phyloP scores from a whole-genome alignment of 169 alveolate species.

The Eimeria falciformis region DNA sequence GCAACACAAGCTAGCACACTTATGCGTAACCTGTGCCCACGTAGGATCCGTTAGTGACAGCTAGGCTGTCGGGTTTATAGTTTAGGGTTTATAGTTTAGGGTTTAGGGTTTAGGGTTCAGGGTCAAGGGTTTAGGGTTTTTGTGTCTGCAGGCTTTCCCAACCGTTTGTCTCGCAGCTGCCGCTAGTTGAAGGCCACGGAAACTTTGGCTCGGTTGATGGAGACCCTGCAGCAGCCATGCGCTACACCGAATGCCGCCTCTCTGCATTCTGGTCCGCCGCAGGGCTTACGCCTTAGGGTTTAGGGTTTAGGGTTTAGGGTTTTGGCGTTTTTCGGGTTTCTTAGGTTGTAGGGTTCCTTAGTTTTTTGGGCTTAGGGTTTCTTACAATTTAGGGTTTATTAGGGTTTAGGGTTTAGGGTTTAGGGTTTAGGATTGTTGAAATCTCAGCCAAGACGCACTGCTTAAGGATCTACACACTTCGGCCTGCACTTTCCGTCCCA shows the following conservation, averaged over 20 bases:
- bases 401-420: too few species aligned
- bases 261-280: constrained; percentile 40
- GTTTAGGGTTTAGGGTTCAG: constrained; percentile 13
- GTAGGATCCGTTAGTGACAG: too few species aligned
- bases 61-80: too few species aligned
- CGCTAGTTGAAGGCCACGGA: constrained; percentile 90
- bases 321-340: too few species aligned
- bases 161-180: constrained; percentile 83
- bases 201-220: constrained; percentile 90
- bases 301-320: too few species aligned
- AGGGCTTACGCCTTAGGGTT: too few species aligned
- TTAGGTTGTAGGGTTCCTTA: too few species aligned
- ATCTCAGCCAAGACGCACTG: constrained; percentile 84
- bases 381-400: too few species aligned
- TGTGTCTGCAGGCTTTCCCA: constrained; percentile 85
- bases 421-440: not conserved
- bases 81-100: not conserved
- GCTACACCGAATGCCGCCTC: constrained; percentile 89
- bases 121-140: too few species aligned
- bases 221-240: constrained; percentile 91
- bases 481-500: constrained; percentile 84
- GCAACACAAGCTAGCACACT: too few species aligned
- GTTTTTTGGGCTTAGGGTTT: too few species aligned
- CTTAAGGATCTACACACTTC: constrained; percentile 83
- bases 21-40: too few species aligned